phyloP scores from a whole-genome alignment of 179 eudicot species.

The Vitellaria paradoxa region DNA sequence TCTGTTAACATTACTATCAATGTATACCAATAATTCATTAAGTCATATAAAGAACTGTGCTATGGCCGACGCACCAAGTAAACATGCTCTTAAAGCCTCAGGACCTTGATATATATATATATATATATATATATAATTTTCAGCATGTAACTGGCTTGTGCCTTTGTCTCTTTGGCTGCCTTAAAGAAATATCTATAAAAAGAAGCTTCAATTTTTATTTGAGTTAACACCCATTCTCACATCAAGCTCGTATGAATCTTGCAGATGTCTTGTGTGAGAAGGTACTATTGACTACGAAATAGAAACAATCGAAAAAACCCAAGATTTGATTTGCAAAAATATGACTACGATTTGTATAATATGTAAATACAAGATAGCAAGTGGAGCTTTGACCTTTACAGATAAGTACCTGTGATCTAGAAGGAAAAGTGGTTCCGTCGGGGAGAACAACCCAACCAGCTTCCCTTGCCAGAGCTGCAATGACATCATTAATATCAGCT shows the following conservation, averaged over 20 bases:
- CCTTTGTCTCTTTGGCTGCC: not conserved
- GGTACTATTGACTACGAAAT: not conserved
- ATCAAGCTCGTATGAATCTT: not conserved
- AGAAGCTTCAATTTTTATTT: not conserved
- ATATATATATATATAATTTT: not conserved
- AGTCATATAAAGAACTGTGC: not conserved
- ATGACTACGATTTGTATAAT: not conserved
- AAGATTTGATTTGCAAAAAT: not conserved
- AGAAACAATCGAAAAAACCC: not conserved
- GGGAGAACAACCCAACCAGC: conserved; percentile 99
- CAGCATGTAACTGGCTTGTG: not conserved
- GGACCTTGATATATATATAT: not conserved
- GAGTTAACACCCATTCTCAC: not conserved
- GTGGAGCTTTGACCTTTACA: not conserved
- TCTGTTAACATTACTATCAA: not conserved
- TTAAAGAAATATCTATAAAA: not conserved
- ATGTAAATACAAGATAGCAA: not conserved
- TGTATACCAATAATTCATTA: not conserved
- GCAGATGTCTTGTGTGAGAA: not conserved
- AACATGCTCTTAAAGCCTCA: not conserved
- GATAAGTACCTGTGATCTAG: conserved; percentile 67
- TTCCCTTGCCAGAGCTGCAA: conserved; percentile 96
- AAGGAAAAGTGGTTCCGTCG: conserved; percentile 96
- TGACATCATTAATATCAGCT: conserved; percentile 97
- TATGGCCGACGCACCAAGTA: not conserved